These are phyloP conservation scores for Dionaea muscipula DNA, from an alignment of 179 eudicot genomes.

Conservation along the genomic window DNA sequence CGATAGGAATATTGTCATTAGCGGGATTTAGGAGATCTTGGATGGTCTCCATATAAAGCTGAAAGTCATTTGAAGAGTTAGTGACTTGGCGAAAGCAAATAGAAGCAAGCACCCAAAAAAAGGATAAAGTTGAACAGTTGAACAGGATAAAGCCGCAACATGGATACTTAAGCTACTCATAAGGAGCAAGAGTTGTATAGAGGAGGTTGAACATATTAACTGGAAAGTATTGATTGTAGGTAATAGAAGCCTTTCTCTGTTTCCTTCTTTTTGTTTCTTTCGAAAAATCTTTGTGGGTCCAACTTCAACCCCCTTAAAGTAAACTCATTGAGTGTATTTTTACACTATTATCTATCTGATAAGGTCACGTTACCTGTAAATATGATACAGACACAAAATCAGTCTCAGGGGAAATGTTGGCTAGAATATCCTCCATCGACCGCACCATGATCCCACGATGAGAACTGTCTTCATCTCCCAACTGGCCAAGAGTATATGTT, in stretches of 20 bases:
- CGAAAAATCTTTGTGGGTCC: not conserved
- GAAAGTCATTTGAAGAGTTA: slow-evolving; percentile 13
- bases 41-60: slow-evolving; percentile 97
- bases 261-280: not conserved
- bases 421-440: slow-evolving; percentile 93
- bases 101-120: not conserved
- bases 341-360: slow-evolving; percentile 2
- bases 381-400: slow-evolving; percentile 77
- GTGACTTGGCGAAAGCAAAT: slow-evolving; percentile 4
- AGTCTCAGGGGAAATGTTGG: slow-evolving; percentile 52
- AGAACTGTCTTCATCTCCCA: slow-evolving; percentile 87
- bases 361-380: slow-evolving; percentile 54
- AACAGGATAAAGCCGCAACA: not conserved
- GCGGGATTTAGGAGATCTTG: slow-evolving; percentile 93
- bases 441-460: slow-evolving; percentile 99
- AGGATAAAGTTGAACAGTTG: not conserved
- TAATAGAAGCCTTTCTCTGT: too few relatives aligned
- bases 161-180: too few relatives aligned
- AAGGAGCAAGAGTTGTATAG: too few relatives aligned
- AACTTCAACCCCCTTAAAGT: not conserved
- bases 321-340: too few relatives aligned
- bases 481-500: slow-evolving; percentile 86
- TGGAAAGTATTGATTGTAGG: too few relatives aligned
- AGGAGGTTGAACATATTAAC: too few relatives aligned
- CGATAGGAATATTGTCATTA: slow-evolving; percentile 89